These are phyloP conservation scores for Penicillium sp. DNA, from an alignment of 2,329 filamentous ascomycete species.

Conservation along the genomic window DNA sequence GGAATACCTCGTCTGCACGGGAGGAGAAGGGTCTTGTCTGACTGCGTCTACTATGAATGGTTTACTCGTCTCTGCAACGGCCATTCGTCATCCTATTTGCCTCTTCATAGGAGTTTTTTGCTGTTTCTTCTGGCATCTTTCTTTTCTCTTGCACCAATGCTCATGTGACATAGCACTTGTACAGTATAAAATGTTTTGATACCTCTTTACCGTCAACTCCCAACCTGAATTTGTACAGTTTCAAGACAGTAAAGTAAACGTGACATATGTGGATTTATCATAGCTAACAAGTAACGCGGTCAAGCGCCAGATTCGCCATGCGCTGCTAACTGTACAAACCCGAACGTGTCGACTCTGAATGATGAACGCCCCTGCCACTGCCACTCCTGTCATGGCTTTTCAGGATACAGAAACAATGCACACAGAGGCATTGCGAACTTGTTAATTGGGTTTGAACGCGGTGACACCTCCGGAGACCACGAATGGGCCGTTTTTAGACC, in stretches of 20 bases:
- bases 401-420: neutral
- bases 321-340: slow-evolving; percentile 11
- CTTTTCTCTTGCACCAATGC: slow-evolving; percentile 16
- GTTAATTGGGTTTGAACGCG: slow-evolving; percentile 26
- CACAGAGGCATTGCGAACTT: neutral
- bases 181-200: slow-evolving; percentile 25
- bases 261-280: too few species aligned
- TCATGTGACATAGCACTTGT: slow-evolving; percentile 27
- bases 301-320: slow-evolving; percentile 6
- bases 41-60: neutral
- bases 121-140: slow-evolving; percentile 17
- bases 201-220: slow-evolving; percentile 16
- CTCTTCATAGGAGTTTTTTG: slow-evolving; percentile 14
- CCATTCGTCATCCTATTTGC: slow-evolving; percentile 2
- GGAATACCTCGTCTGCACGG: too few species aligned
- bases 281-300: slow-evolving; percentile 7
- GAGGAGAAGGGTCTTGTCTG: too few species aligned
- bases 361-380: neutral
- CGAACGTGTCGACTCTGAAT: slow-evolving; percentile 1
- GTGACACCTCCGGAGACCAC: slow-evolving; percentile 36
- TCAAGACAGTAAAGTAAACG: too few species aligned
- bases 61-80: neutral
- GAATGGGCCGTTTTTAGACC: slow-evolving; percentile 32
- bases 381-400: too few species aligned
- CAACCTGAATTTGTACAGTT: too few species aligned